Conservation (phyloP, 1,284 basidiomycete species). For the Fomes fomentarius region DNA sequence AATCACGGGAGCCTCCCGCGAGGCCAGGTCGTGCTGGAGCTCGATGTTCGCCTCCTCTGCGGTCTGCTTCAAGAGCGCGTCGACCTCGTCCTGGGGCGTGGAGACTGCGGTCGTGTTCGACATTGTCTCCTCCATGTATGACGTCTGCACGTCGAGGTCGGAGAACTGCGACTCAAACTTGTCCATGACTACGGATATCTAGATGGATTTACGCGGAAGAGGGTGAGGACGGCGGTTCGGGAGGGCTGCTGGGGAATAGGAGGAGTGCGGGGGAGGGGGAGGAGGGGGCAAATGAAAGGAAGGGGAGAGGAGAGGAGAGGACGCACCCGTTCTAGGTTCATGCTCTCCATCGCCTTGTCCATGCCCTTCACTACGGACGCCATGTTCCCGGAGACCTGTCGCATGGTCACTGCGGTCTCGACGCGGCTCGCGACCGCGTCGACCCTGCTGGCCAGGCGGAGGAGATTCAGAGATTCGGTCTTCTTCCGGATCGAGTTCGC, state of each 20-base stretch:
- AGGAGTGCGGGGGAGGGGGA: background rate
- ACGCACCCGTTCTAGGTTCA: slow-evolving; percentile 95
- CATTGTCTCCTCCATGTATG: slow-evolving; percentile 98
- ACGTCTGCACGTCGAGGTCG: slow-evolving; percentile 97
- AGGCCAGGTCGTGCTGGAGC: slow-evolving; percentile 86
- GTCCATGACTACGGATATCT: slow-evolving; percentile 99
- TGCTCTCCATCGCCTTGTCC: slow-evolving; percentile 99
- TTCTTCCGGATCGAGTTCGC: slow-evolving; percentile 99
- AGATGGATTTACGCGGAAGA: slow-evolving; percentile 78
- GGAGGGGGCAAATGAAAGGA: too few relatives aligned
- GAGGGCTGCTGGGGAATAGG: background rate
- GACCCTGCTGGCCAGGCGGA: slow-evolving; percentile 87
- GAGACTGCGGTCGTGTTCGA: slow-evolving; percentile 90
- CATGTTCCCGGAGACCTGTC: slow-evolving; percentile 94
- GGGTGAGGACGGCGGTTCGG: background rate
- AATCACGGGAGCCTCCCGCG: slow-evolving; percentile 59
- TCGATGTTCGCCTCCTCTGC: slow-evolving; percentile 99
- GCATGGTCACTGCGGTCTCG: slow-evolving; percentile 99
- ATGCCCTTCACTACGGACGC: slow-evolving; percentile 95
- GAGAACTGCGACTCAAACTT: slow-evolving; percentile 98
- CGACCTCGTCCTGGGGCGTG: slow-evolving; percentile 97
- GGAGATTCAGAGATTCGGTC: slow-evolving; percentile 90
- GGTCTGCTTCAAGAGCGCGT: slow-evolving; percentile 88
- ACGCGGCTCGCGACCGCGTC: slow-evolving; percentile 97
- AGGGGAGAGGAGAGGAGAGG: background rate